Base-by-base conservation (phyloP, 331 rosid genomes). In the Malus hybrid region DNA sequence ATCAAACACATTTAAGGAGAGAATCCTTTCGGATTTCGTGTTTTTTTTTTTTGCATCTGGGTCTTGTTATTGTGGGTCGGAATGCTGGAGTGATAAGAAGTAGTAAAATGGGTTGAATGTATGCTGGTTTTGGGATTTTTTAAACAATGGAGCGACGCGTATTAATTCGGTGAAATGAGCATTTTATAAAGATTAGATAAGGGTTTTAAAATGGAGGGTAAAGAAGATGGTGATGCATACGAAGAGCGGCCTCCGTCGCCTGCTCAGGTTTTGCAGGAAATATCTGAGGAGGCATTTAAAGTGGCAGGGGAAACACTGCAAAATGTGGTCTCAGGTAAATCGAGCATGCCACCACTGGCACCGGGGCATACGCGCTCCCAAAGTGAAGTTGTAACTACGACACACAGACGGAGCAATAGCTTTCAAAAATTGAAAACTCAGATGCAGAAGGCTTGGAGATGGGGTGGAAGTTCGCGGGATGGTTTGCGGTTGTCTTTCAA, bases 371-470 rank as follows among this genome's bases (percentile, higher is more conserved):
- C 90, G 75, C 84, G 97, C 8, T 64, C 82, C 73, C 93, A 79
- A 27, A 91, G 96, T 85, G 99, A 92, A 74, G 57, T 87, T 78
- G 73, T 73, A 54, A 39, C 62, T 15, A 55, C 74, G 31, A 79
- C 65, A 29, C 78, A 78, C 71, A 76, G 69, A 57, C 93, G 92
- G 28, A 84, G 68, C 73, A 71, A 83, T 57, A 88, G 96, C 85
- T 81, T 87, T 48, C 90, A 94, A 71, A 90, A 82, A 84, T 76
- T 94, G 65, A 94, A 84, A 82, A 74, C 65, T 73, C 93, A 85
- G 39, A 73, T 94, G 80, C 86, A 91, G 75, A 90, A 60, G 87
- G 95, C 93, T 28, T 91, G 91, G 90, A 74, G 83, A 67, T 86
- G 93, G 95, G 92, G 93, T 5, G 70, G 73, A 76, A 85, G 64